Conservation (phyloP, 371 early-diverging fungal species). For the Dinochytrium kinnereticum region DNA sequence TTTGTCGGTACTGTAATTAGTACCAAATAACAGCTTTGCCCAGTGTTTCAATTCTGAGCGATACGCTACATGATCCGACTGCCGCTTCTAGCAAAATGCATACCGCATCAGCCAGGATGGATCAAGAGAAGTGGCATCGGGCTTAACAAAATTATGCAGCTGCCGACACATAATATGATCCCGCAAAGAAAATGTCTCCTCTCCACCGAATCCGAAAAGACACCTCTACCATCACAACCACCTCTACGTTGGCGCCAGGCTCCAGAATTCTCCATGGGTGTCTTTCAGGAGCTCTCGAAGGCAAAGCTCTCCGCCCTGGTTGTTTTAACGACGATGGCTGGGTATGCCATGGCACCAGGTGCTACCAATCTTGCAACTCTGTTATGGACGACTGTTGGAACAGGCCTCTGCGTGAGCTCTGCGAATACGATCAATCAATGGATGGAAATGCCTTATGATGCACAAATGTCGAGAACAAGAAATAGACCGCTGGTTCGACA, state of each 20-base stretch:
- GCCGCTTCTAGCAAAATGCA: too few species aligned
- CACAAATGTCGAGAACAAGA: slow-evolving; percentile 94
- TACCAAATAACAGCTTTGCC: background rate
- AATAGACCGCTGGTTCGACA: slow-evolving; percentile 86
- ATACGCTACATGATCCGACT: too few species aligned
- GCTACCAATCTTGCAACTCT: slow-evolving; percentile 71
- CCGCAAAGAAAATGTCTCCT: too few species aligned
- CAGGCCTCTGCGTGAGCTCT: slow-evolving; percentile 86
- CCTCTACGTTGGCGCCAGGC: slow-evolving; percentile 33
- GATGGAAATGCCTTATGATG: slow-evolving; percentile 95
- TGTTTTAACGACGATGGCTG: slow-evolving; percentile 92
- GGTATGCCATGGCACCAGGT: slow-evolving; percentile 92
- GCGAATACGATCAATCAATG: slow-evolving; percentile 97
- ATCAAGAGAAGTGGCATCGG: too few species aligned
- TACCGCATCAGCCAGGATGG: too few species aligned
- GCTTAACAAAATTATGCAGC: too few species aligned
- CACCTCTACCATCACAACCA: background rate
- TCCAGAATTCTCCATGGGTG: slow-evolving; percentile 32
- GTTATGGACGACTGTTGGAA: slow-evolving; percentile 85
- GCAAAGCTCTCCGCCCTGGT: slow-evolving; percentile 88
- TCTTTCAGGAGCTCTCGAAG: slow-evolving; percentile 66
- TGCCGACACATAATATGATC: too few species aligned
- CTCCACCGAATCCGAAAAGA: too few species aligned
- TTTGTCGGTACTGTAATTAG: background rate
- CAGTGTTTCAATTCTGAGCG: background rate